phyloP scores from a whole-genome alignment of 169 alveolate species.

The Cryptosporidium ryanae region DNA sequence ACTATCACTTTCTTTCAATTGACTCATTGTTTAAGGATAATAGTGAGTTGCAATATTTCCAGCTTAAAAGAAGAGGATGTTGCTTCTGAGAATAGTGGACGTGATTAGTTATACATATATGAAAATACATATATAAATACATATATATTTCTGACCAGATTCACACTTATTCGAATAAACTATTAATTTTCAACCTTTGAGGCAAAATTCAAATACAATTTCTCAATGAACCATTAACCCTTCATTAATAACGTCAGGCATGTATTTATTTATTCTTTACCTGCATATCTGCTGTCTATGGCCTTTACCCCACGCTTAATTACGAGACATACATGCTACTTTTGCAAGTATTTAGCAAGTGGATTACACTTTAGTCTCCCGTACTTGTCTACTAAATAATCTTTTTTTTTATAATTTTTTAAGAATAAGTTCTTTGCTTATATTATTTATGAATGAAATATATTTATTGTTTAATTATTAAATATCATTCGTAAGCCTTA shows the following conservation, averaged over 20 bases:
- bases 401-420: background rate
- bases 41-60: no score
- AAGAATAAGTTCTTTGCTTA: no score
- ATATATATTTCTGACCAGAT: no score
- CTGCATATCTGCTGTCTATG: slow-evolving; percentile 67
- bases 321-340: slow-evolving; percentile 75
- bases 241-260: slow-evolving; percentile 47
- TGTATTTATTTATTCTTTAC: slow-evolving; percentile 25
- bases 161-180: no score
- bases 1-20: background rate
- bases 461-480: no score
- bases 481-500: no score
- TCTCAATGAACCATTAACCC: background rate
- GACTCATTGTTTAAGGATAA: slow-evolving; percentile 15
- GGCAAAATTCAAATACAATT: background rate
- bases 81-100: no score
- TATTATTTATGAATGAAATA: no score
- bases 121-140: no score
- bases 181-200: no score
- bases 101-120: no score
- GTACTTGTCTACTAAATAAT: slow-evolving; percentile 53
- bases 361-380: slow-evolving; percentile 74
- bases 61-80: no score
- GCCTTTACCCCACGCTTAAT: slow-evolving; percentile 69
- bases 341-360: slow-evolving; percentile 73